Evolutionary conservation across 2,329 filamentous ascomycete species (phyloP), one percentile per base, ranked within the genome.

Genomic region (Cladorrhinum sp.): DNA sequence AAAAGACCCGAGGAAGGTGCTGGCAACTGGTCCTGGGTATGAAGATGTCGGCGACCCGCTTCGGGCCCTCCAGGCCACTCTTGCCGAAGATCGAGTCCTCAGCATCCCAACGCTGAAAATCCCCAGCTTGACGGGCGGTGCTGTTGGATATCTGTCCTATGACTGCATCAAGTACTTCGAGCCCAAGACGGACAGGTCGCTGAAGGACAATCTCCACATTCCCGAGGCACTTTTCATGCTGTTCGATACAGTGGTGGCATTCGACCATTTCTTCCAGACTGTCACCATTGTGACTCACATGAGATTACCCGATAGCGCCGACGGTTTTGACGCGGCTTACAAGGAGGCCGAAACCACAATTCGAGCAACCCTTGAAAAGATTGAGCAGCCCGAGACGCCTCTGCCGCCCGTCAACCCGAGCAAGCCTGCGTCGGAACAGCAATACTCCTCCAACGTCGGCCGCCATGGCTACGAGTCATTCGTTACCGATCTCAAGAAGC

Each of bases 121-220:
- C 39, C 95, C 95, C 56, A 90, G 91, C 24, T 80, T 99, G 77
- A 91, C 91, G 0, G 95, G 93, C 46, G 95, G 95, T 55, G 95
- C 93, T 12, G 92, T 99, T 70, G 95, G 95, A 62, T 99, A 98
- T 74, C 92, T 98, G 5, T 93, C 93, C 57, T 99, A 99, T 73
- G 95, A 99, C 74, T 99, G 95, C 75, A 91, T 99, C 70, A 88
- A 89, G 72, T 98, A 98, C 77, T 99, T 99, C 69, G 95, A 99
- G 80, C 95, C 95, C 64, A 96, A 93, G 82, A 98, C 95, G n/a
- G 88, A 87, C 24, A 85, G 92, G 55, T 86, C 91, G 2, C 86
- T 97, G 80, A 89, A 95, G 75, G 95, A 99, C 75, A 84, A 96
- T 28, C 82, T 98, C 21, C 79, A 89, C 62, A 91, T 98, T 48